Base-by-base conservation (phyloP, 2,329 filamentous ascomycete species). In the Mycosphaerella arachidis region DNA sequence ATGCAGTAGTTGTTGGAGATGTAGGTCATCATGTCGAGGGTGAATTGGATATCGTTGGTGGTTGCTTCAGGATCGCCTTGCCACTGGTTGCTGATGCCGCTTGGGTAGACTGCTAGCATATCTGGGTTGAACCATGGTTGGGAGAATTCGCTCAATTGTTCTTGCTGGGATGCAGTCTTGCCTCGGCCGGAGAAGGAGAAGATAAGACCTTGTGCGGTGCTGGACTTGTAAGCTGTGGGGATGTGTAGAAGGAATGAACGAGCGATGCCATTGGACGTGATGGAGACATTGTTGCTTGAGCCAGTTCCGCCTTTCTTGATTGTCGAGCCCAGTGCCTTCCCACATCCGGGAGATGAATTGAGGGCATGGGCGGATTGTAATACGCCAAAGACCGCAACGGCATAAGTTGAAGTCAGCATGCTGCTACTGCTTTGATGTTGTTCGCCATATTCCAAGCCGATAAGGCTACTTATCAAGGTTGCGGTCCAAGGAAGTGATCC, bases 111-210 rank as follows among this genome's bases (percentile, higher is more conserved):
- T 2, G 74, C 72, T 53, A 81, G 77, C 4, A 74, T 73, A 30
- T 79, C 59, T 10, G 74, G 74, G 31, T 81, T 81, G 65, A 77
- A 78, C 1, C 68, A 67, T 3, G 73, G 65, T 53, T 81, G 77
- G 4, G 77, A 78, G 63, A 82, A 79, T 48, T 75, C 72, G 13
- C 77, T 76, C 0, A 80, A 68, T 1, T 65, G 58, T 64, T 79
- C 75, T 61, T 80, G 72, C 5, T 70, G 69, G 37, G 70, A 56
- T 53, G 73, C 72, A 33, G 71, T 66, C 46, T 75, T 72, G 20
- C 66, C 68, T 1, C 76, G 72, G 4, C 79, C 79, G 56, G 81
- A 78, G 65, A 76, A 82, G 0, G 78, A 79, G 45, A 82, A 72
- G 46, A 81, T 78, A 31, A 82, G 58, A 0, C 78, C 74, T 0